Base-by-base conservation (phyloP, 371 early-diverging fungal species). In the Mortierella sp. region DNA sequence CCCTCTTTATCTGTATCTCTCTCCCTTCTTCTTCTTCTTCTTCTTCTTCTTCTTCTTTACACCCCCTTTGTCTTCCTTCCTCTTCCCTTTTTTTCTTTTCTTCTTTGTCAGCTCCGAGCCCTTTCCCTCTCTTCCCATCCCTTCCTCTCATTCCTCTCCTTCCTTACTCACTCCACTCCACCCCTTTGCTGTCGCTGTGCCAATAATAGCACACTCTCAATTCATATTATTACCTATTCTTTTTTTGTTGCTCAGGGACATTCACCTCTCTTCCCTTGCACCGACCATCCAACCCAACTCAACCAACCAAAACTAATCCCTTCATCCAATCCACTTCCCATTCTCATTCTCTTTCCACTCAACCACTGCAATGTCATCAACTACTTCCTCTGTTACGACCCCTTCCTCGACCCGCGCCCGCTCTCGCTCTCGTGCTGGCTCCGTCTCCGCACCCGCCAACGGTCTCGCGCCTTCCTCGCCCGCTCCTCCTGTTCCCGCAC, bases 401-500 rank as follows among this genome's bases (percentile, higher is more conserved):
- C 78, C 78, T 72, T 68, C 79, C 71, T 41, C 79, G 60, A 74
- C 75, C 44, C 77, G 71, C 38, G 74, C 74, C 16, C 78, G 78
- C 21, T 70, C 79, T 51, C 78, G 82, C 35, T 75, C 70, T 65
- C 82, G 74, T 18, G 70, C 78, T 35, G 75, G 65, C 32, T 46
- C 74, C n/a, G 70, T 73, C 29, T 77, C 55, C 49, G 49, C 75
- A n/a, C 44, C 63, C 7, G 63, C 18, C 72, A 51, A 46, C 76
- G 55, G 54, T 18, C 55, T 60, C 65, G 56, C 72, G 10, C 44
- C 76, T 41, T 58, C 72, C 24, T 16, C 75, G 18, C 70, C 81
- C 16, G n/a, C 74, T 29, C 75, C 82, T 0, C 73, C 82, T 32
- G 75, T 82, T 0, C 75, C 82, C 49, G 63, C 72, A 24, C 70